Evolutionary conservation across 768 basidiomycete species (phyloP), one percentile per base, ranked within the genome.

Genomic region (Hypholoma fasciculare): DNA sequence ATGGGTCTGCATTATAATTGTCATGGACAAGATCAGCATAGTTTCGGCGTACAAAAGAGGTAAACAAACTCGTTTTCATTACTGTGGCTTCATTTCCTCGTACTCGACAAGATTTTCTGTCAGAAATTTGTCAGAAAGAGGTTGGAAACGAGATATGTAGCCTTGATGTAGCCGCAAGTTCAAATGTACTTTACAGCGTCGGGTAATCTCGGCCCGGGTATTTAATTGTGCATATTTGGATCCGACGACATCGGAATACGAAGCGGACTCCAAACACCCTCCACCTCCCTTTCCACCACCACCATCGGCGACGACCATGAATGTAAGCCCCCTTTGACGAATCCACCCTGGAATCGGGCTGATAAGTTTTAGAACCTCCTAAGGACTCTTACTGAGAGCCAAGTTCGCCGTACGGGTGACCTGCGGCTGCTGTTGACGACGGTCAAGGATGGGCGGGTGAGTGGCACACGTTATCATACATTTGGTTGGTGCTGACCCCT

Each of bases 401-500:
- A 86, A 63, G 80, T 86, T 67, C 87, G 84, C 73, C 78, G 82
- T 49, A 83, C 87, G 63, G 78, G 82, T 57, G 92, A 94, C 76
- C 86, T 97, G 64, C 88, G 86, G 70, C 81, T 89, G 61, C 82
- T 97, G 47, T 77, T 97, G 63, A 86, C 84, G 62, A 85, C 89
- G 66, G 92, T 96, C 67, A 94, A 91, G 80, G 91, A 94, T 67
- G 85, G 83, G 67, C 86, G 94, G 76, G 95, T 96, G 74, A 73
- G 92, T 82, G 52, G 46, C 46, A 46, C 19, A 59, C 58, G 30
- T 42, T 16, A 14, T 17, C 54, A 51, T 68, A 56, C 60, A 49
- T 49, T 61, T 54, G 60, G 60, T 56, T 30, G 50, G 48, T 49
- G 42, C 34, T 59, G 63, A 54, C 68, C 53, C 36, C 59, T 55